A percentile compares a stretch with the other conserved stretches of the same genome.
phyloP scores from a whole-genome alignment of 108 stramenopile genomes.

The Conticribra guillardii region DNA sequence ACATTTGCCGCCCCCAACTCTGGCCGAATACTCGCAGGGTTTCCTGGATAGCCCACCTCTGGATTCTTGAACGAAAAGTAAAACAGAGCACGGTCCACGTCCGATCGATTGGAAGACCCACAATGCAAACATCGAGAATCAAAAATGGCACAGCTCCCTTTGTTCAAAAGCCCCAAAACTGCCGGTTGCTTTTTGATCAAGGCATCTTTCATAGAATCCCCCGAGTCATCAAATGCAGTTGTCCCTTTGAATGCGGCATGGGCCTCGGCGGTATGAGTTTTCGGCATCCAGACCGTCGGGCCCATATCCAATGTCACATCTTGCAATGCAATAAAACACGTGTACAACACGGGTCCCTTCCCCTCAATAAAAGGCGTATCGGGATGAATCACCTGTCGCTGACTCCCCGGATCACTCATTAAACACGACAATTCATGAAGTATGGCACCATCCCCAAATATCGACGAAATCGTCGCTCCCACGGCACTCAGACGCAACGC shows the following conservation, averaged over 20 bases:
- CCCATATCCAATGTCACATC: slow-evolving; percentile 81
- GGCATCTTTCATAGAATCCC: slow-evolving; percentile 62
- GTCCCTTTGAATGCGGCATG: slow-evolving; percentile 66
- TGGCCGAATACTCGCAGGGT: slow-evolving; percentile 1
- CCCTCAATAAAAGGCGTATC: slow-evolving; percentile 68
- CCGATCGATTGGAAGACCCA: slow-evolving; percentile 72
- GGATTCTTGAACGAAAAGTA: slow-evolving; percentile 51
- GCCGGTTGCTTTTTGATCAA: slow-evolving; percentile 54
- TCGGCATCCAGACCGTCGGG: slow-evolving; percentile 79
- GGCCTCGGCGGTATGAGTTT: slow-evolving; percentile 60
- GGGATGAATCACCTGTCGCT: slow-evolving; percentile 85
- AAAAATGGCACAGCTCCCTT: slow-evolving; percentile 79
- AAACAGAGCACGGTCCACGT: slow-evolving; percentile 63
- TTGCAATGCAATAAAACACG: slow-evolving; percentile 85
- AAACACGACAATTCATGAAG: slow-evolving; percentile 76
- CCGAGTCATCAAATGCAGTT: slow-evolving; percentile 13
- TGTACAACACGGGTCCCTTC: slow-evolving; percentile 65
- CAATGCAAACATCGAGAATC: slow-evolving; percentile 81
- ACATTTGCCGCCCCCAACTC: not conserved
- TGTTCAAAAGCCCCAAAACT: slow-evolving; percentile 68
- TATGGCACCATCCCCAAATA: slow-evolving; percentile 61
- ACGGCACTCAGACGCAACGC: slow-evolving; percentile 54
- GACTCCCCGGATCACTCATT: slow-evolving; percentile 74
- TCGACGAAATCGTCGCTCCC: slow-evolving; percentile 49
- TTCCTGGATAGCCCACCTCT: slow-evolving; percentile 6